These are phyloP conservation scores for Cucurbita argyrosperma DNA, from an alignment of 306 rosid species.

Conservation along the genomic window DNA sequence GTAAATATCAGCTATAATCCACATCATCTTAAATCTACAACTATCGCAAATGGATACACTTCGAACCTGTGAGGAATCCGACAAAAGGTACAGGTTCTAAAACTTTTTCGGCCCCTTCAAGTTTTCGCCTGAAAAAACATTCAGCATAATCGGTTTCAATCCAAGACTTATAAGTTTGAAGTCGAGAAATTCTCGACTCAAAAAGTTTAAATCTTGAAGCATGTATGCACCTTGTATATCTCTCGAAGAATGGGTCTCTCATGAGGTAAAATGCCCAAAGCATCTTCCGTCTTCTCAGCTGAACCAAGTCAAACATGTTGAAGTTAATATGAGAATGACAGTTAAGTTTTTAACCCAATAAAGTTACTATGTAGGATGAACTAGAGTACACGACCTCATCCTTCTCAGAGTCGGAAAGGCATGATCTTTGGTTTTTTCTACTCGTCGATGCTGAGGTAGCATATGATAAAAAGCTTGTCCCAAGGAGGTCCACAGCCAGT, in stretches of 20 bases:
- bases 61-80: slow-evolving; percentile 70
- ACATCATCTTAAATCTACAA: neutral
- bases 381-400: slow-evolving; percentile 50
- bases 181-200: neutral
- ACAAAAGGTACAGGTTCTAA: slow-evolving; percentile 61
- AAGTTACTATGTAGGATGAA: neutral
- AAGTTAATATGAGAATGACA: neutral
- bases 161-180: neutral
- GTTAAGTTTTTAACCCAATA: neutral
- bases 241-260: slow-evolving; percentile 95
- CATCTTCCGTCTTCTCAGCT: slow-evolving; percentile 69
- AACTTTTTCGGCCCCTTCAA: slow-evolving; percentile 47
- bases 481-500: slow-evolving; percentile 45
- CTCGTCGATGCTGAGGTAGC: slow-evolving; percentile 25
- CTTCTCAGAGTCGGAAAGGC: slow-evolving; percentile 53
- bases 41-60: neutral
- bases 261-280: slow-evolving; percentile 69
- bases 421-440: slow-evolving; percentile 23
- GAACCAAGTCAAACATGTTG: slow-evolving; percentile 13
- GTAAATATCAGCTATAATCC: neutral
- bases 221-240: slow-evolving; percentile 42
- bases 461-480: slow-evolving; percentile 44
- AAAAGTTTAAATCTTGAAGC: neutral
- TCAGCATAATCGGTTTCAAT: neutral
- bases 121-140: slow-evolving; percentile 41